Evolutionary conservation across 2,329 filamentous ascomycete genomes (phyloP).

Genomic region (Stemphylium lycopersici): DNA sequence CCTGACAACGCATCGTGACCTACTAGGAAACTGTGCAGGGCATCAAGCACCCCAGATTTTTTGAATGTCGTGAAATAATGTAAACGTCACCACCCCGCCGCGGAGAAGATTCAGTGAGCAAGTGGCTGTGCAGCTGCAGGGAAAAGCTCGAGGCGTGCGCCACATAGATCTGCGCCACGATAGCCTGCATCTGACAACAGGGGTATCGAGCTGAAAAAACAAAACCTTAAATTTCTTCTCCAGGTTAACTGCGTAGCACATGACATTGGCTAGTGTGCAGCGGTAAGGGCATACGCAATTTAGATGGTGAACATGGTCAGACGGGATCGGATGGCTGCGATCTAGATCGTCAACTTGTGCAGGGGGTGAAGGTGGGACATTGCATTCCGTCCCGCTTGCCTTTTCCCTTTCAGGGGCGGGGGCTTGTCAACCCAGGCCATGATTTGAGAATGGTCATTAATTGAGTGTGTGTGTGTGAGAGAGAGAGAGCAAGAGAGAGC

Average conservation of each 20-base stretch:
- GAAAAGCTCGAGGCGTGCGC: background rate
- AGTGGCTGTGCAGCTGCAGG: constrained; percentile 7
- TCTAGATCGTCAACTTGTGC: constrained; percentile 20
- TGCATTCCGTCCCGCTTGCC: constrained; percentile 2
- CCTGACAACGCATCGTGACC: no score
- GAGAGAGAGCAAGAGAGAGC: no score
- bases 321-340: constrained; percentile 17
- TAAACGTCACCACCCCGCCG: background rate
- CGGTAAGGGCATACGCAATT: constrained; percentile 11
- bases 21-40: no score
- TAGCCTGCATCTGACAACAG: constrained; percentile 17
- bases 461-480: no score
- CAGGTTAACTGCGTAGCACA: constrained; percentile 5
- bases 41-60: no score
- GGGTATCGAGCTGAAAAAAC: constrained; percentile 25
- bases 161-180: constrained; percentile 13
- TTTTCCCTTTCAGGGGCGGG: constrained; percentile 1
- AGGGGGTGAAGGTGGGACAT: constrained; percentile 8
- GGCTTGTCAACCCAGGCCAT: constrained; percentile 5
- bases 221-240: constrained; percentile 7
- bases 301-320: constrained; percentile 7
- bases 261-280: constrained; percentile 8
- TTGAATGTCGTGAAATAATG: background rate
- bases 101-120: background rate
- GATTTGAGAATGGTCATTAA: background rate